Evolutionary conservation across 163 green algal genomes (phyloP).

Genomic region (Coccomyxa subellipsoidea): DNA sequence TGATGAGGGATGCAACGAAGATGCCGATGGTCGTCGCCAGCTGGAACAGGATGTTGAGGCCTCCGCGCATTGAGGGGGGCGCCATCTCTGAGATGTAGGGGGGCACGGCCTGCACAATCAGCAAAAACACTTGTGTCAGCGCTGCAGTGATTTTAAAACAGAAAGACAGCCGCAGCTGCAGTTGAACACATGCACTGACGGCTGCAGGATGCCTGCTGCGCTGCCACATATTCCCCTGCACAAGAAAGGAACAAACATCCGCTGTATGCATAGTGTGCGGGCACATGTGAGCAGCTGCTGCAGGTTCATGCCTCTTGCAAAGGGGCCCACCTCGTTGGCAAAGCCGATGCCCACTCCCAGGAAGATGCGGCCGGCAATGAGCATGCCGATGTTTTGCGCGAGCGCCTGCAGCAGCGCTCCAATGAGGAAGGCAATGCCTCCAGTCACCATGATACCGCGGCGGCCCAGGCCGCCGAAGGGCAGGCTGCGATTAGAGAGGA

Average conservation of each 20-base stretch:
- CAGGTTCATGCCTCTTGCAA: too few relatives aligned
- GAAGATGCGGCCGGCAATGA: background rate
- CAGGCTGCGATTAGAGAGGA: background rate
- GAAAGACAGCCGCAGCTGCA: background rate
- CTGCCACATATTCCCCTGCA: too few relatives aligned
- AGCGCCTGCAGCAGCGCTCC: background rate
- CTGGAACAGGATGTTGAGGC: constrained; percentile 72
- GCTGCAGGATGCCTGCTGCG: too few relatives aligned
- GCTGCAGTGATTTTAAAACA: background rate
- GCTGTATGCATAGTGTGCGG: too few relatives aligned
- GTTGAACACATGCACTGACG: background rate
- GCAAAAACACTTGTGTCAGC: background rate
- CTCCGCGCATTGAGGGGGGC: constrained; percentile 41
- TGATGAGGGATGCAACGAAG: background rate
- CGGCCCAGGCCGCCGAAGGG: background rate
- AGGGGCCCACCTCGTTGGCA: background rate
- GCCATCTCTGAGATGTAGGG: constrained; percentile 47
- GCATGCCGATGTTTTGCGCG: background rate
- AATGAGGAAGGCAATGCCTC: background rate
- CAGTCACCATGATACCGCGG: background rate
- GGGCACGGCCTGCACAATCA: background rate
- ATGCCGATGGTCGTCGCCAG: constrained; percentile 12
- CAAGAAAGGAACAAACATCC: too few relatives aligned
- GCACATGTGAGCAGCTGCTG: too few relatives aligned
- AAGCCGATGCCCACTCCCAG: background rate